Percentiles rank a stretch among this genome's conserved stretches.
These are phyloP conservation scores for Calocybe indica DNA, from an alignment of 768 basidiomycete species.

Conservation along the genomic window DNA sequence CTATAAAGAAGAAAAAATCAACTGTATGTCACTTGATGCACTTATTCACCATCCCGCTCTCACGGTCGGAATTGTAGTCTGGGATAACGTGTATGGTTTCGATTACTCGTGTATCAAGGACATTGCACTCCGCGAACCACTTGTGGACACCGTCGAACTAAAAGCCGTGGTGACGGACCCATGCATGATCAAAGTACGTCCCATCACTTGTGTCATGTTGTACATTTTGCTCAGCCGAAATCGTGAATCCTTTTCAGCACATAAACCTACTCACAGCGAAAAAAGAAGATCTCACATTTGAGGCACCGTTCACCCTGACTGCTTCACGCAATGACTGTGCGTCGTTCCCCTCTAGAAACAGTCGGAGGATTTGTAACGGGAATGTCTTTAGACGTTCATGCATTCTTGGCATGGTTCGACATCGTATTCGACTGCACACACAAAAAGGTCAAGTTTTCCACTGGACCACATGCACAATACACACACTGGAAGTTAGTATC, in stretches of 20 bases:
- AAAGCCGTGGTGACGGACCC: conserved; percentile 94
- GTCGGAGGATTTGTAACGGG: conserved; percentile 2
- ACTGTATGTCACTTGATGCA: conserved; percentile 58
- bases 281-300: conserved; percentile 93
- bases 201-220: not conserved
- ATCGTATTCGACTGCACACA: conserved; percentile 93
- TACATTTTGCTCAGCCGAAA: not conserved
- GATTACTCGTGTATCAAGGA: conserved; percentile 99
- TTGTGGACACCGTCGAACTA: conserved; percentile 98
- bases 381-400: conserved; percentile 71
- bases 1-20: conserved; percentile 99
- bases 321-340: conserved; percentile 90
- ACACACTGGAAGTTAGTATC: conserved; percentile 89
- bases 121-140: conserved; percentile 91
- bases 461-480: conserved; percentile 95
- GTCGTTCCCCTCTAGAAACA: conserved; percentile 17
- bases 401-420: conserved; percentile 99
- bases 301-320: conserved; percentile 68
- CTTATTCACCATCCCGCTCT: conserved; percentile 1
- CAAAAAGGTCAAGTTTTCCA: conserved; percentile 93
- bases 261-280: conserved; percentile 87
- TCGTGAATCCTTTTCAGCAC: conserved; percentile 40
- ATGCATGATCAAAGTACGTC: conserved; percentile 73
- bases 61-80: conserved; percentile 56
- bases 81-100: conserved; percentile 99